These are phyloP conservation scores for Ilyonectria robusta DNA, from an alignment of 2,329 filamentous ascomycete species.

Conservation along the genomic window DNA sequence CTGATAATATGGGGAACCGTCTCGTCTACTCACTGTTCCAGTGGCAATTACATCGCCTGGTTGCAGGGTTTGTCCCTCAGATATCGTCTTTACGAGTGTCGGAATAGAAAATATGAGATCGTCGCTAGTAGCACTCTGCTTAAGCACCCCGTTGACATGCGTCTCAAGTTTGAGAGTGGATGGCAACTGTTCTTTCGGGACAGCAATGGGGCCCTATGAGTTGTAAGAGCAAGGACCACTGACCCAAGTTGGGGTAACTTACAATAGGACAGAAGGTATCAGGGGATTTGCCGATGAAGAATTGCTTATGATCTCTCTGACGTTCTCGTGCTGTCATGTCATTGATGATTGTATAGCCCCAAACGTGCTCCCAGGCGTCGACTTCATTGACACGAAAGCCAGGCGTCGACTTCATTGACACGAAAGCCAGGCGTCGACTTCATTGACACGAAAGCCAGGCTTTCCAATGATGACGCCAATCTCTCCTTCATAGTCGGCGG, in stretches of 20 bases:
- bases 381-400: constrained; percentile 60
- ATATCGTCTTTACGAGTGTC: constrained; percentile 58
- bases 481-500: constrained; percentile 69
- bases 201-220: constrained; percentile 63
- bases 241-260: not conserved
- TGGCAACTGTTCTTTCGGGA: constrained; percentile 61
- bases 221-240: not conserved
- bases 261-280: constrained; percentile 71
- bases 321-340: constrained; percentile 66
- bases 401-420: constrained; percentile 56
- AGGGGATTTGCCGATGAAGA: constrained; percentile 69
- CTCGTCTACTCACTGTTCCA: constrained; percentile 51
- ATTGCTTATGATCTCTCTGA: constrained; percentile 71
- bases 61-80: constrained; percentile 59
- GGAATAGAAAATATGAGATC: constrained; percentile 63
- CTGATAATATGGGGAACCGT: not conserved
- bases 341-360: constrained; percentile 71
- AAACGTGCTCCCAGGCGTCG: constrained; percentile 65
- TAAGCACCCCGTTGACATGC: constrained; percentile 61
- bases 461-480: constrained; percentile 70
- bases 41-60: constrained; percentile 63
- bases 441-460: constrained; percentile 58
- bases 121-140: constrained; percentile 60
- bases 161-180: constrained; percentile 58
- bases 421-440: constrained; percentile 62